Conservation (phyloP, 208 protist genomes). For the Wallacemonas collosoma region DNA sequence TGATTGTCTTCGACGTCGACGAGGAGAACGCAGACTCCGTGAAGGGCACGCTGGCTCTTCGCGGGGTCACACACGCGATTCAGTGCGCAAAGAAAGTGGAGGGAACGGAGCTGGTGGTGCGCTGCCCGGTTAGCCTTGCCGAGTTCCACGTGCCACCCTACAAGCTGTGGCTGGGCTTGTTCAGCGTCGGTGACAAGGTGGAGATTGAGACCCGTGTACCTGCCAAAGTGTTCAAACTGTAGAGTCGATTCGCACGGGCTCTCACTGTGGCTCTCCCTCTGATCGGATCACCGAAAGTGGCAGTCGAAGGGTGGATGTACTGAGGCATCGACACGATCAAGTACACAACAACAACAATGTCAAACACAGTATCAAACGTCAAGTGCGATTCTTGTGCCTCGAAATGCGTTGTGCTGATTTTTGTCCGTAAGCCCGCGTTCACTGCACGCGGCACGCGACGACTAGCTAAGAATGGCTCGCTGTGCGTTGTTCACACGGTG, state of each 20-base stretch:
- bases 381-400: neutral
- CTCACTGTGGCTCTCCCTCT: no score
- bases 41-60: constrained; percentile 57
- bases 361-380: neutral
- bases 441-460: no score
- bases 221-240: constrained; percentile 51
- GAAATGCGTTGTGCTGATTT: neutral
- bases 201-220: constrained; percentile 86
- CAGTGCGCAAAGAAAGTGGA: constrained; percentile 67
- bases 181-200: constrained; percentile 67
- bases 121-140: constrained; percentile 69
- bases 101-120: constrained; percentile 76
- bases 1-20: constrained; percentile 63
- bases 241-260: neutral
- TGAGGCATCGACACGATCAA: neutral
- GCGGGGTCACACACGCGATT: constrained; percentile 56
- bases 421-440: no score
- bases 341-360: constrained; percentile 16
- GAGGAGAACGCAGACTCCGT: constrained; percentile 38
- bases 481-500: no score
- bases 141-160: constrained; percentile 62
- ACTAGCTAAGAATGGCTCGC: no score
- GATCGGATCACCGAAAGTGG: no score
- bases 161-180: constrained; percentile 68
- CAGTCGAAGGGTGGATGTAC: no score